These are phyloP conservation scores for Nothophytophthora sp. DNA, from an alignment of 352 stramenopile genomes.

Conservation along the genomic window DNA sequence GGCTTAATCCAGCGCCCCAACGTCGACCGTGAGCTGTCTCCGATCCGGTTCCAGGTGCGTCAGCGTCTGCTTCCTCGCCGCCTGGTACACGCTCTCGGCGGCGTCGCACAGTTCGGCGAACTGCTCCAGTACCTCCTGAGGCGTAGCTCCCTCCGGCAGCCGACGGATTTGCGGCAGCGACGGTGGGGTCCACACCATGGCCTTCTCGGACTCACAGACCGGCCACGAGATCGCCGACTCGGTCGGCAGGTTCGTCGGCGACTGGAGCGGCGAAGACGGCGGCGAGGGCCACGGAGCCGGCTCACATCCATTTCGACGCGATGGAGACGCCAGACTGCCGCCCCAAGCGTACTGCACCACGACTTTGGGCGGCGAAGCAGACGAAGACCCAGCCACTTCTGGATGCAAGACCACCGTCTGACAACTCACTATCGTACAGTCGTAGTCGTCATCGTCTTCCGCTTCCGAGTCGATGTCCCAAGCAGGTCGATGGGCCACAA, in stretches of 20 bases:
- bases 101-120: constrained; percentile 38
- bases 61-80: constrained; percentile 25
- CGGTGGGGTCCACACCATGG: constrained; percentile 19
- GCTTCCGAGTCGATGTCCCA: constrained; percentile 26
- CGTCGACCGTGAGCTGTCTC: constrained; percentile 23
- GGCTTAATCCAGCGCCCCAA: constrained; percentile 37
- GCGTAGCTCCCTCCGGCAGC: constrained; percentile 28
- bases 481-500: constrained; percentile 8
- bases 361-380: constrained; percentile 23
- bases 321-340: constrained; percentile 22
- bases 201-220: constrained; percentile 8
- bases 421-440: constrained; percentile 13
- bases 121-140: constrained; percentile 29
- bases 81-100: constrained; percentile 33
- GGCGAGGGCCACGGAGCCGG: constrained; percentile 17
- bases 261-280: constrained; percentile 21
- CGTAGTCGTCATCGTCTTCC: constrained; percentile 14
- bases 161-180: constrained; percentile 24
- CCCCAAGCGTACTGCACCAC: constrained; percentile 37
- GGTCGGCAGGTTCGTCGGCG: constrained; percentile 11
- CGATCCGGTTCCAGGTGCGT: constrained; percentile 18
- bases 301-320: constrained; percentile 2
- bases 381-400: constrained; percentile 5
- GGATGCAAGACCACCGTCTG: constrained; percentile 4
- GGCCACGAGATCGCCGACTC: constrained; percentile 17